A percentile compares a stretch with the other conserved stretches of the same genome.
phyloP scores from a whole-genome alignment of 2,329 filamentous ascomycete species.

The Ophidiomyces ophidiicola region DNA sequence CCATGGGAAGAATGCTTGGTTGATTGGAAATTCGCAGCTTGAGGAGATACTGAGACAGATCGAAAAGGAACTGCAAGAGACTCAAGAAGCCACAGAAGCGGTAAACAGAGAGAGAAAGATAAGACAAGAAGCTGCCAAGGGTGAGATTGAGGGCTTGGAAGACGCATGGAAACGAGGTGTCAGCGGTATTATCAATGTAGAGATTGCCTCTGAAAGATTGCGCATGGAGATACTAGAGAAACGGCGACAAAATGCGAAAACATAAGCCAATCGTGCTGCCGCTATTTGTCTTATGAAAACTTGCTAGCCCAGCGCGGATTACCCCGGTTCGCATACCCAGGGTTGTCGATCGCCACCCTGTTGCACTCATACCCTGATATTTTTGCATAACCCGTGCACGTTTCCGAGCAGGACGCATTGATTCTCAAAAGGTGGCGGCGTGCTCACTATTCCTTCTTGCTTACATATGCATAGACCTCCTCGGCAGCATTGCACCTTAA shows the following conservation, averaged over 20 bases:
- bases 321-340: too few species aligned
- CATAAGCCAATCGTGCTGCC: too few species aligned
- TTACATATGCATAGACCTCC: too few species aligned
- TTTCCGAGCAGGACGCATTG: too few species aligned
- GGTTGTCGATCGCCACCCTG: too few species aligned
- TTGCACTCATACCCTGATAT: too few species aligned
- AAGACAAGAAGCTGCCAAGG: constrained; percentile 57
- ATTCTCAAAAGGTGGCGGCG: too few species aligned
- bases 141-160: constrained; percentile 62
- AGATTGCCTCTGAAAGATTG: constrained; percentile 67
- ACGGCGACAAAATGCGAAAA: constrained; percentile 33
- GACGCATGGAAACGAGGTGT: constrained; percentile 69
- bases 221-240: constrained; percentile 54
- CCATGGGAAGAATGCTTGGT: constrained; percentile 82
- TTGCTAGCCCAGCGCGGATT: too few species aligned
- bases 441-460: too few species aligned
- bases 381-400: too few species aligned
- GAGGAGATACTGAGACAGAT: constrained; percentile 58
- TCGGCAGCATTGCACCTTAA: too few species aligned
- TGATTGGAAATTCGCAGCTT: constrained; percentile 68
- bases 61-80: constrained; percentile 61
- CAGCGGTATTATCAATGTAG: constrained; percentile 68
- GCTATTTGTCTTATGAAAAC: too few species aligned
- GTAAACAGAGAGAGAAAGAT: constrained; percentile 58
- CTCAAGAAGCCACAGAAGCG: constrained; percentile 57